phyloP scores from a whole-genome alignment of 1,284 basidiomycete genomes.

The Boletus smithii region DNA sequence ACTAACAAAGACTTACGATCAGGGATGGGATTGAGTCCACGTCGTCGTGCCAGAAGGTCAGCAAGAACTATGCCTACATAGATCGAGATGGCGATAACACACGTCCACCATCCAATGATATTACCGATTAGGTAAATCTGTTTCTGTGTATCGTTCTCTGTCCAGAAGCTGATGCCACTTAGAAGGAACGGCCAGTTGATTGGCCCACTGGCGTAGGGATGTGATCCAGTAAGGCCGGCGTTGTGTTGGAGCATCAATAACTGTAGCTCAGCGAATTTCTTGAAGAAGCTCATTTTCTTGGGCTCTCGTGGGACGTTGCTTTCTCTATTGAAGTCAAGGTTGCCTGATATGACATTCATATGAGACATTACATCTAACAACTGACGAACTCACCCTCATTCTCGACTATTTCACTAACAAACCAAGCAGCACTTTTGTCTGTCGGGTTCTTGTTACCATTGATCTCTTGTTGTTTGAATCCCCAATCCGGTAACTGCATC shows the following conservation, averaged over 20 bases:
- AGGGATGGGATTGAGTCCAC: constrained; percentile 83
- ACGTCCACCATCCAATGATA: constrained; percentile 92
- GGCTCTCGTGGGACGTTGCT: constrained; percentile 57
- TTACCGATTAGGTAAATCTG: constrained; percentile 99
- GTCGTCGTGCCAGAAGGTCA: constrained; percentile 83
- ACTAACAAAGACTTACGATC: constrained; percentile 56
- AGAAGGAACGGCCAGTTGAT: constrained; percentile 98
- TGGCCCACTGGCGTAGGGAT: constrained; percentile 92
- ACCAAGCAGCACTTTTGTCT: constrained; percentile 87
- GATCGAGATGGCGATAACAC: constrained; percentile 80
- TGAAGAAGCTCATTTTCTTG: constrained; percentile 87
- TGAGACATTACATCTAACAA: background rate
- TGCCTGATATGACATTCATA: constrained; percentile 12
- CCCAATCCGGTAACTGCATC: constrained; percentile 91
- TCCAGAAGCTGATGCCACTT: constrained; percentile 98
- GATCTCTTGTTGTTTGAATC: constrained; percentile 93
- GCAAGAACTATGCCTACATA: constrained; percentile 89
- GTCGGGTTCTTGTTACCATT: constrained; percentile 94
- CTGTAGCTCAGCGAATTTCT: constrained; percentile 93
- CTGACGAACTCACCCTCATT: constrained; percentile 57
- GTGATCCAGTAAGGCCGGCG: constrained; percentile 88
- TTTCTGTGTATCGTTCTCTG: constrained; percentile 75
- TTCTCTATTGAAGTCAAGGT: constrained; percentile 17
- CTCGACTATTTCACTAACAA: constrained; percentile 76
- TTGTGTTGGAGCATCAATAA: constrained; percentile 97